Percentiles rank a stretch among this genome's conserved stretches.
phyloP scores from a whole-genome alignment of 352 stramenopile species.

The Phytophthora cryptogea region DNA sequence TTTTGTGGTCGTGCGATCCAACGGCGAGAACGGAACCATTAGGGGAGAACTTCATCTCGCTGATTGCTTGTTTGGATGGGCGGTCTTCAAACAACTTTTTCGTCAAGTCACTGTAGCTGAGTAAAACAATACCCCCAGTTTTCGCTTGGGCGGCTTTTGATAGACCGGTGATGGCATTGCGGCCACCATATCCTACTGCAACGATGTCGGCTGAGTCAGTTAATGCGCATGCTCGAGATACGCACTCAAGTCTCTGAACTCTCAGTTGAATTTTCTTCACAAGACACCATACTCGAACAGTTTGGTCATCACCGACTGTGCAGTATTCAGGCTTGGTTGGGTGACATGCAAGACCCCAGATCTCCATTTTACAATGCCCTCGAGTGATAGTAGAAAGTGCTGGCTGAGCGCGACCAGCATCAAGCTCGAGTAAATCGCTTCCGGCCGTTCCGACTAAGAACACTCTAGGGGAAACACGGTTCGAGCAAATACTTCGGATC shows the following conservation, averaged over 20 bases:
- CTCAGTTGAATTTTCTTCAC: conserved; percentile 49
- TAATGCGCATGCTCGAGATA: conserved; percentile 69
- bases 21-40: conserved; percentile 56
- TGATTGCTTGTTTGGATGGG: conserved; percentile 82
- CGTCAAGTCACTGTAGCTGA: conserved; percentile 65
- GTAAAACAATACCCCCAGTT: conserved; percentile 65
- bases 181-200: conserved; percentile 64
- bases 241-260: conserved; percentile 45
- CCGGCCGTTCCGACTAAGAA: conserved; percentile 86
- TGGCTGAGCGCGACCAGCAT: conserved; percentile 35
- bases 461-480: conserved; percentile 28
- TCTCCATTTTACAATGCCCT: conserved; percentile 75
- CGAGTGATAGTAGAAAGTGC: conserved; percentile 35
- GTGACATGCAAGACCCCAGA: conserved; percentile 86
- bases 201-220: conserved; percentile 46
- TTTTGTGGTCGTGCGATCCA: conserved; percentile 74
- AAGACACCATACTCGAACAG: conserved; percentile 80
- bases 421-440: conserved; percentile 89
- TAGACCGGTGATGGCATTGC: conserved; percentile 37
- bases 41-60: conserved; percentile 79
- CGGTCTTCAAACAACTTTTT: conserved; percentile 75
- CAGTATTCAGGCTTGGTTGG: conserved; percentile 68
- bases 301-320: conserved; percentile 83
- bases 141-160: conserved; percentile 41
- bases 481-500: conserved; percentile 57